These are phyloP conservation scores for Catenaria anguillulae DNA, from an alignment of 371 early-diverging fungal species.

Conservation along the genomic window DNA sequence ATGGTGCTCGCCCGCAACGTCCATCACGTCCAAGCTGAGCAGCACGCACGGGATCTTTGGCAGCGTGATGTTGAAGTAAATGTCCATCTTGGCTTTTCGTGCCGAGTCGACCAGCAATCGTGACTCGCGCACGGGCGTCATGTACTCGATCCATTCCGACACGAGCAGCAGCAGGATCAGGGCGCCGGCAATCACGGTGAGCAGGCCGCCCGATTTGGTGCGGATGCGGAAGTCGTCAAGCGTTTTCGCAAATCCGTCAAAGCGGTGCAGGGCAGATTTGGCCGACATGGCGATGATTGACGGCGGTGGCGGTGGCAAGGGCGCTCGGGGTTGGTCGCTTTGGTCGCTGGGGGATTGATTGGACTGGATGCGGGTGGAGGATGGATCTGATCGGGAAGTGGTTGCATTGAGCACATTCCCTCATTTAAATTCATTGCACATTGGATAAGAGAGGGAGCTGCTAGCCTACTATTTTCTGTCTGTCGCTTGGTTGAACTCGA, in stretches of 20 bases:
- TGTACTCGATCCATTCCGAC: conserved; percentile 69
- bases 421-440: too few relatives aligned
- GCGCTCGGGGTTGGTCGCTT: too few relatives aligned
- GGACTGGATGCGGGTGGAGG: too few relatives aligned
- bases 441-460: too few relatives aligned
- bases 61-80: conserved; percentile 79
- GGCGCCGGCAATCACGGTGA: conserved; percentile 60
- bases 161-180: conserved; percentile 57
- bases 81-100: conserved; percentile 73
- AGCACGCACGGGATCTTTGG: conserved; percentile 75
- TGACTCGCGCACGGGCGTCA: conserved; percentile 45
- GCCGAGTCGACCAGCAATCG: conserved; percentile 68
- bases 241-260: conserved; percentile 93
- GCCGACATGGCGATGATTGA: too few relatives aligned
- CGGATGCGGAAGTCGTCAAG: conserved; percentile 86
- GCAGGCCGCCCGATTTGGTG: conserved; percentile 68
- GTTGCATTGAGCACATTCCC: too few relatives aligned
- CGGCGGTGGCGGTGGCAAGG: too few relatives aligned
- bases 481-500: too few relatives aligned
- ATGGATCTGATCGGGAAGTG: too few relatives aligned
- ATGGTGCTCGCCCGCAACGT: conserved; percentile 78
- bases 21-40: conserved; percentile 79
- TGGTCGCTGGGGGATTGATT: too few relatives aligned
- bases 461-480: too few relatives aligned
- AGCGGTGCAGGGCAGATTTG: not conserved